Base-by-base conservation (phyloP, 129 eudicot genomes). In the Mikania micrantha region DNA sequence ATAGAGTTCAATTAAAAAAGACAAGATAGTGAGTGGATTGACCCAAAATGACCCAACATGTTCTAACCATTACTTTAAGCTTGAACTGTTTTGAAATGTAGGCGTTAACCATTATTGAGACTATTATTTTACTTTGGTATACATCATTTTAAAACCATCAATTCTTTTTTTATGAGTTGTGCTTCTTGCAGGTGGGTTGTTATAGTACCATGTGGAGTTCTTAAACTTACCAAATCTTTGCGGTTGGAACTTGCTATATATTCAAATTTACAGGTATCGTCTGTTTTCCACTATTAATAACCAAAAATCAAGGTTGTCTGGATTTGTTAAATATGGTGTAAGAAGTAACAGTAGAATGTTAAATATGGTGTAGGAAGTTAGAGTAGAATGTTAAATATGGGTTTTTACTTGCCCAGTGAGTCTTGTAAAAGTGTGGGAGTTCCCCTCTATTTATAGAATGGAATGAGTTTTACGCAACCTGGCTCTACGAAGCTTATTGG, bases 191-290 rank as follows among this genome's bases (percentile, higher is more conserved):
- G 99, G 28, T 94, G 96, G 96, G 95, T 85, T 56, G 96, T 83
- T 41, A 73, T 94, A 59, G 42, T 89, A 47, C 99, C 99, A 35
- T 86, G 96, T 69, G 99, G 93, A 39, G 84, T 95, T 28, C 95
- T 86, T 64, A 82, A 75, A 70, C 84, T 70, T 21, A 40, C 83
- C 16, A 89, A 78, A 60, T 92, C 95, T 70, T 83, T 86, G 75
- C 87, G 78, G 84, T 76, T 94, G 85, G 99, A 94, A 82, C 93
- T 94, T 65, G 97, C 95, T 20, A 74, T 94, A 78, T 93, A 89
- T 75, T n/a, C 86, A 20, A 44, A 78, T 74, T 40, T 73, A 39
- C 92, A 86, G 90, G 99, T 93, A 68, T 36, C n/a, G 45, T 47
- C 32, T 52, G 28, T 38, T 24, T 64, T 22, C 52, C 49, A 38